These are phyloP conservation scores for Recurvomyces mirabilis DNA, from an alignment of 495 filamentous ascomycete genomes.

Conservation along the genomic window DNA sequence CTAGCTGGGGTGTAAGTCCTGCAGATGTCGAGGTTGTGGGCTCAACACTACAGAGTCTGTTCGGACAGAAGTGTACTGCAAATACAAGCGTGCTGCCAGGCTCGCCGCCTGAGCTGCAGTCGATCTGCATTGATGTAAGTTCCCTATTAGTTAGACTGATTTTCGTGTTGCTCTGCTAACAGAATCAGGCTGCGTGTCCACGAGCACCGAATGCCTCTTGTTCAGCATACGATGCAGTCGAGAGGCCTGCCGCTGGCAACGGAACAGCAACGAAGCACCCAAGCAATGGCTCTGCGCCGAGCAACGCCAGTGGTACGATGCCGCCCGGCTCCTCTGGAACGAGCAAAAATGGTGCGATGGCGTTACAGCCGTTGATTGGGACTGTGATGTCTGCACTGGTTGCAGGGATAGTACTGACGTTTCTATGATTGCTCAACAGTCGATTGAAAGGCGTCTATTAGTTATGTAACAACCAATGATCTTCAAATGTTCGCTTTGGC, in stretches of 20 bases:
- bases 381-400: no score
- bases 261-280: background rate
- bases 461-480: no score
- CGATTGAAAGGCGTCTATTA: no score
- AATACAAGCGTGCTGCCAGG: constrained; percentile 22
- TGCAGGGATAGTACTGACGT: no score
- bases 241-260: background rate
- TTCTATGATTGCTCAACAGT: no score
- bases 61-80: constrained; percentile 36
- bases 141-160: background rate
- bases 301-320: no score
- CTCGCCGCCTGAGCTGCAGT: constrained; percentile 6
- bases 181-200: constrained; percentile 4
- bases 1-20: constrained; percentile 41
- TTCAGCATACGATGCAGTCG: background rate
- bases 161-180: background rate
- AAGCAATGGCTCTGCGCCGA: no score
- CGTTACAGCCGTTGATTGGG: no score
- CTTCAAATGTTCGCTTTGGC: no score
- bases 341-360: no score
- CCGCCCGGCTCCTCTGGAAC: no score
- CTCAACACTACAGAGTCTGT: constrained; percentile 33
- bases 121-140: constrained; percentile 17
- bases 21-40: constrained; percentile 34
- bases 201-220: constrained; percentile 1